Conservation (phyloP, 2,329 filamentous ascomycete genomes). For the Periconia digitata region DNA sequence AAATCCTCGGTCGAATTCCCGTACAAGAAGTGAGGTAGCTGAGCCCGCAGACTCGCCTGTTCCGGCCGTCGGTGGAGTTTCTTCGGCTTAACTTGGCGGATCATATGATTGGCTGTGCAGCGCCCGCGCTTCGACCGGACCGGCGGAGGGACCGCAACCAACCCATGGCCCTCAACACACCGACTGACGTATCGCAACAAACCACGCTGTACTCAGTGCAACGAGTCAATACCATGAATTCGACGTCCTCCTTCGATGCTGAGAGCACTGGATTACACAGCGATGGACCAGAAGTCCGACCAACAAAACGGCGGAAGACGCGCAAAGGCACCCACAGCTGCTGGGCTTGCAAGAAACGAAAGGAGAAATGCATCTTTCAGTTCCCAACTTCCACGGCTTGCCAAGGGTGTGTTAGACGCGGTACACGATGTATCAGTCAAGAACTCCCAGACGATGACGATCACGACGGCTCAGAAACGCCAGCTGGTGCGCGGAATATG, state of each 20-base stretch:
- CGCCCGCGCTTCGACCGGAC: not conserved
- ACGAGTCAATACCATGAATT: not conserved
- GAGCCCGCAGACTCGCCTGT: too few species aligned
- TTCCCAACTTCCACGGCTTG: constrained; percentile 10
- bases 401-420: constrained; percentile 15
- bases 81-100: not conserved
- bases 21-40: too few species aligned
- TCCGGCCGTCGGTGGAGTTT: not conserved
- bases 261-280: not conserved
- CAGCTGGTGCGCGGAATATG: not conserved
- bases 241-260: not conserved
- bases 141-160: not conserved
- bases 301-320: constrained; percentile 16
- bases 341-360: constrained; percentile 26
- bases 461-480: not conserved
- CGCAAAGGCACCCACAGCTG: constrained; percentile 28
- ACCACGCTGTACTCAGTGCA: not conserved
- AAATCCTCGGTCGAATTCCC: too few species aligned
- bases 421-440: constrained; percentile 20
- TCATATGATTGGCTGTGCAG: not conserved
- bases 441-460: constrained; percentile 14
- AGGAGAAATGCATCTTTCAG: constrained; percentile 20
- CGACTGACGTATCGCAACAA: too few species aligned
- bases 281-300: not conserved
- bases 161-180: too few species aligned